Conservation (phyloP, 2,329 filamentous ascomycete species). For the Chaetomium strumarium region DNA sequence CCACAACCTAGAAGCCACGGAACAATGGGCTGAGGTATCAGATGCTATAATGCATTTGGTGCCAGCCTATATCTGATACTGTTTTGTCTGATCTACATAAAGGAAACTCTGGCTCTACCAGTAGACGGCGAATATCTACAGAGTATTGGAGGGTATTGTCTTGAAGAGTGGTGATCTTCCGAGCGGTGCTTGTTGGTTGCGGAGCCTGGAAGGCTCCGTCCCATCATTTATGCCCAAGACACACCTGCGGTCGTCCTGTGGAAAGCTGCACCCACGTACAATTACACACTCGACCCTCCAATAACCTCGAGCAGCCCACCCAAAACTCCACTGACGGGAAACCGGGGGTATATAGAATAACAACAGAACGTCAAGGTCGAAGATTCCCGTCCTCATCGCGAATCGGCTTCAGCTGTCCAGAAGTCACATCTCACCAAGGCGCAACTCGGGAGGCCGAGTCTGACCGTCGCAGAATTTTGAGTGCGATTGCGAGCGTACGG, state of each 20-base stretch:
- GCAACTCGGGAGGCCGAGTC: not conserved
- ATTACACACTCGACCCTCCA: conserved; percentile 27
- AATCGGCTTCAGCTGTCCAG: conserved; percentile 16
- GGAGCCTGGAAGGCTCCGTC: too few relatives aligned
- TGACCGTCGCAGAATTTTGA: not conserved
- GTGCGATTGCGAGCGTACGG: too few relatives aligned
- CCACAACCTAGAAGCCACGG: too few relatives aligned
- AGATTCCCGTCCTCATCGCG: conserved; percentile 25
- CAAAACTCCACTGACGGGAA: conserved; percentile 30
- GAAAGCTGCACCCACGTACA: conserved; percentile 16
- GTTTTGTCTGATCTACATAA: conserved; percentile 13
- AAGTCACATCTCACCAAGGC: not conserved
- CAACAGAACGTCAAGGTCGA: conserved; percentile 31
- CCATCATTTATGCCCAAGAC: not conserved
- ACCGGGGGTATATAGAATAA: conserved; percentile 38
- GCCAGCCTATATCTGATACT: not conserved
- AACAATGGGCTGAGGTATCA: too few relatives aligned
- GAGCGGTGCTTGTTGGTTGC: conserved; percentile 9
- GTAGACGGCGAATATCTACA: conserved; percentile 18
- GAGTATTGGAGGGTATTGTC: conserved; percentile 19
- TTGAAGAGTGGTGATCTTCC: conserved; percentile 3
- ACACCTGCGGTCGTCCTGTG: not conserved
- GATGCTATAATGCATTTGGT: too few relatives aligned
- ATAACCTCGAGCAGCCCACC: conserved; percentile 21
- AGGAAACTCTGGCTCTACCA: conserved; percentile 18